Evolutionary conservation across 2,329 filamentous ascomycete species (phyloP), one percentile per base, ranked within the genome.

Genomic region (Mariannaea sp.): DNA sequence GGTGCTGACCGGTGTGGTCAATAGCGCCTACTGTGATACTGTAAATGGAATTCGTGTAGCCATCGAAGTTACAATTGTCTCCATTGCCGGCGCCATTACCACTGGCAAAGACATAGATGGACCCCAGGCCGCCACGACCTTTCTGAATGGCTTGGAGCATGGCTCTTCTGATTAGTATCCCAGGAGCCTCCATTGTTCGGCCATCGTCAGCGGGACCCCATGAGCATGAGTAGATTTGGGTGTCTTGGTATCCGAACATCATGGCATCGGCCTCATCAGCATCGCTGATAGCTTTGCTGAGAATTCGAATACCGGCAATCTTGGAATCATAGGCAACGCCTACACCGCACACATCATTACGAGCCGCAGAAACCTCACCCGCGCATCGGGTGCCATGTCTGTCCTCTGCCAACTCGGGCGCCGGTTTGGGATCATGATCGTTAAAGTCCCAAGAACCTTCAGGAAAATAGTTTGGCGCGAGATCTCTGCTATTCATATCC

Each of bases 31-130:
- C 92, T 0, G 92, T 96, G 65, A 99, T 94, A 71, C 92, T 97
- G 80, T 97, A 99, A 65, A 99, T 99, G 70, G 92, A 97, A 77
- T 99, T 99, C 55, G 94, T 99, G 74, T 99, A 99, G 32, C 94
- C 94, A 69, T 99, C 94, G 70, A 99, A 99, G 71, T 99, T 99
- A 81, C 94, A 99, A 74, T 99, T 97, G 71, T 99, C 94, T 40
- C 90, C 92, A 59, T 79, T 84, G 3, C 80, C 78, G 8, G 93
- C 95, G 53, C 94, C 94, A 68, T 99, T 99, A 54, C 94, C 94
- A 61, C 93, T 74, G 36, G 94, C 94, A 72, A 99, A 99, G 49
- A 99, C 94, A 67, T 92, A 99, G 61, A 99, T 89, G 22, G 91
- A 96, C 7, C 94, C 94, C 47, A 87, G 84, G 3, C 92, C 90